Evolutionary conservation across 1,284 basidiomycete genomes (phyloP), one percentile per base, ranked within the genome.

Genomic region (Ceraceosorus guamensis): DNA sequence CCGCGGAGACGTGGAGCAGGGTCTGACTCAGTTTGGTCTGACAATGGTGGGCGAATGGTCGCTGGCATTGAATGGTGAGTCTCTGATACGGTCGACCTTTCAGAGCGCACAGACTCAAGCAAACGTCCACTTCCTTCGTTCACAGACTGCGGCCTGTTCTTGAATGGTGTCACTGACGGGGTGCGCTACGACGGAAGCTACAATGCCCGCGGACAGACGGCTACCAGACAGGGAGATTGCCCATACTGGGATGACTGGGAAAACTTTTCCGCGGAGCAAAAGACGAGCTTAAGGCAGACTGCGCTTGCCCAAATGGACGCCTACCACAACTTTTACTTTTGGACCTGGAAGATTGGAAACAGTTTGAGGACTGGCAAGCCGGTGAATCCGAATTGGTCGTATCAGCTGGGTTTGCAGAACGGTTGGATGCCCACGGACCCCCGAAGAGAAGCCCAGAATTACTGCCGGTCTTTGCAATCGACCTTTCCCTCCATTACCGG

Each of bases 1-100:
- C 18, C 14, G 14, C 13, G 5, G 10, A n/a, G 45, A 48, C 24
- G 50, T 35, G 18, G 56, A 59, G 7, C 10, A 11, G 32, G 32
- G 16, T 37, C 35, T 57, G 6, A 33, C 31, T 8, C 18, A 55
- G n/a, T 57, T 65, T 55, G 77, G 77, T 14, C 53, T 77, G n/a
- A 63, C 66, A 6, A 54, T 77, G 44, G 76, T 67, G 8, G 76
- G 76, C 43, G 76, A 77, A 56, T 77, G 60, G 52, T 65, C 63
- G 24, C 53, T 71, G 3, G 73, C 67, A 5, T 31, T 56, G 47
- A 61, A 59, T 49, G 64, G 24, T 24, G 24, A 24, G 24, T 24
- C 24, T 24, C 24, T 24, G 24, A 24, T 24, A 24, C 24, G 24
- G 24, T 24, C 24, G 24, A 24, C 3, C 24, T 24, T 24, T 24